These are phyloP conservation scores for Trichomonas vaginalis DNA, from an alignment of 208 protist genomes.

Conservation along the genomic window DNA sequence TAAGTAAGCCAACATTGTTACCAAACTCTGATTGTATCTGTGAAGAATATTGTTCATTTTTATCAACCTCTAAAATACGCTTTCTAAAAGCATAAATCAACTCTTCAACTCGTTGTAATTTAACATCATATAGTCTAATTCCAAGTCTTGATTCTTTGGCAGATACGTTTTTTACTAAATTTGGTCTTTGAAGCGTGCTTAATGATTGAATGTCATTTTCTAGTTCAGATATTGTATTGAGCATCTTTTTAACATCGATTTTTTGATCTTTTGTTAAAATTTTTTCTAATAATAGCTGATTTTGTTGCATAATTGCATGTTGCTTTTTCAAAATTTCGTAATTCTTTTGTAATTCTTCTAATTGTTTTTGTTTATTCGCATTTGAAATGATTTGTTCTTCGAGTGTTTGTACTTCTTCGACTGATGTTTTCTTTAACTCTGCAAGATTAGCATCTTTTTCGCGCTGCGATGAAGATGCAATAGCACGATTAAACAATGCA, in stretches of 20 bases:
- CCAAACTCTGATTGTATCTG: background rate
- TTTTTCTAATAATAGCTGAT: background rate
- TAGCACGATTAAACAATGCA: background rate
- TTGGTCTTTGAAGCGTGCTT: background rate
- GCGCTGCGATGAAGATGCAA: background rate
- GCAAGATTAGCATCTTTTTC: background rate
- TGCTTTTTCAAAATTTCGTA: background rate
- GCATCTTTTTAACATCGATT: background rate
- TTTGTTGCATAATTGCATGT: background rate
- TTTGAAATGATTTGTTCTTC: background rate
- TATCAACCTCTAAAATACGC: background rate
- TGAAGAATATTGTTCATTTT: background rate
- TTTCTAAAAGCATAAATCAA: background rate
- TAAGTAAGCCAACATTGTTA: background rate
- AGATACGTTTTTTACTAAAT: background rate
- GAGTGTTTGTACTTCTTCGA: background rate
- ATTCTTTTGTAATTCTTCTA: background rate
- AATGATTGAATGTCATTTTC: background rate
- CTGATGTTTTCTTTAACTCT: background rate
- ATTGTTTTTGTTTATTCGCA: background rate
- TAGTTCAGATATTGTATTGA: background rate
- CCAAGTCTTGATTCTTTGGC: background rate
- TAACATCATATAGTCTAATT: background rate
- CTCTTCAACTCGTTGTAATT: background rate
- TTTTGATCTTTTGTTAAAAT: background rate